A percentile compares a stretch with the other conserved stretches of the same genome.
Evolutionary conservation across 169 alveolate genomes (phyloP).

Genomic region (Plasmodium yoelii): DNA sequence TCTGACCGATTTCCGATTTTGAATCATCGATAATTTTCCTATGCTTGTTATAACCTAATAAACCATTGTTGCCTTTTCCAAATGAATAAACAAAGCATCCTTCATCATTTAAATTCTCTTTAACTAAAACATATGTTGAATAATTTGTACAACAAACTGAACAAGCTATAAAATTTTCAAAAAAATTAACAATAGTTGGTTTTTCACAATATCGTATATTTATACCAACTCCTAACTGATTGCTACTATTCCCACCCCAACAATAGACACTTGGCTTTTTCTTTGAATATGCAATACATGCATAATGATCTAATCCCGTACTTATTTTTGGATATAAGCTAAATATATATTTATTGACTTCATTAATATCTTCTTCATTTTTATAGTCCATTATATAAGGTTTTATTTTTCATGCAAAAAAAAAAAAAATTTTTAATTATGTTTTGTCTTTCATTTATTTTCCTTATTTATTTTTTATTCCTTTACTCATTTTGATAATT

Average conservation of each 20-base stretch:
- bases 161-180: constrained; percentile 74
- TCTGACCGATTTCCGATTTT: not conserved
- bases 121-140: constrained; percentile 82
- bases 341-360: constrained; percentile 41
- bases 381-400: not conserved
- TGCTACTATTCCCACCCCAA: constrained; percentile 96
- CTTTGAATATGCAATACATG: constrained; percentile 74
- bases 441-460: too few species aligned
- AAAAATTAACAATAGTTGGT: constrained; percentile 78
- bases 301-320: constrained; percentile 58
- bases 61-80: constrained; percentile 87
- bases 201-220: constrained; percentile 57
- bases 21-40: constrained; percentile 21
- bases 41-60: constrained; percentile 81
- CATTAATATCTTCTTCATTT: constrained; percentile 21
- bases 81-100: constrained; percentile 85
- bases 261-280: constrained; percentile 86
- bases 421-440: too few species aligned
- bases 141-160: constrained; percentile 81
- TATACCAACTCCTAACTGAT: constrained; percentile 89
- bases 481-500: too few species aligned
- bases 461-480: too few species aligned
- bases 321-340: constrained; percentile 44
- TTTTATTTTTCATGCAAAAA: too few species aligned
- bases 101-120: constrained; percentile 44